These are phyloP conservation scores for Sclerotinia glacialis DNA, from an alignment of 2,329 filamentous ascomycete species.

Conservation along the genomic window DNA sequence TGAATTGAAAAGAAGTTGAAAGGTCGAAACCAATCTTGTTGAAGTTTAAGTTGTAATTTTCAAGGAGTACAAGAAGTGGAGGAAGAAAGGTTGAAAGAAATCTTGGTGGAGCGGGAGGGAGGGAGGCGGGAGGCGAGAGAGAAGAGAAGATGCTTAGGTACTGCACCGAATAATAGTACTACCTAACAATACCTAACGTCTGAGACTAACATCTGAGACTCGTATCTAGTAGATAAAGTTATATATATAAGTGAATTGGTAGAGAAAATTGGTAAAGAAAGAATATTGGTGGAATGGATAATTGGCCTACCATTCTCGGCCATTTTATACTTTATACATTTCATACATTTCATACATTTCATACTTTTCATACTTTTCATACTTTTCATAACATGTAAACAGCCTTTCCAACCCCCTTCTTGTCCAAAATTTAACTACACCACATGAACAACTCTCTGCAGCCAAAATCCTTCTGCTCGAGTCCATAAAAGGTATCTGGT, in stretches of 20 bases:
- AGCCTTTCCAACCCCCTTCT: neutral
- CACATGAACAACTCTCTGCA: neutral
- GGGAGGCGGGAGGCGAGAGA: neutral
- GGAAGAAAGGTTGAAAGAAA: slow-evolving; percentile 6
- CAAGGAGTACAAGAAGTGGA: slow-evolving; percentile 10
- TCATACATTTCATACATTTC: too few species aligned
- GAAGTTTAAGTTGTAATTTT: slow-evolving; percentile 2
- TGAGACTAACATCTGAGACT: too few species aligned
- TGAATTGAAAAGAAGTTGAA: slow-evolving; percentile 3
- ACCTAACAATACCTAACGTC: neutral
- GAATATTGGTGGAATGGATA: neutral
- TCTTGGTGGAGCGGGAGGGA: neutral
- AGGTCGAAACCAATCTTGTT: slow-evolving; percentile 21
- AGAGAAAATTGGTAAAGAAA: too few species aligned
- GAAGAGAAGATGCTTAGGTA: too few species aligned
- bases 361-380: too few species aligned
- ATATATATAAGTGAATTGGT: neutral
- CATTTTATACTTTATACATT: neutral
- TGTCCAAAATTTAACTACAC: neutral
- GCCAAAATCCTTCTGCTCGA: neutral
- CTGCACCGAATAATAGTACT: neutral
- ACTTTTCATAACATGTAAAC: too few species aligned
- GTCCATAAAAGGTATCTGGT: neutral
- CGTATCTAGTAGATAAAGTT: too few species aligned
- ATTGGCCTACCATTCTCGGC: slow-evolving; percentile 2